Evolutionary conservation across 805 yeast species (phyloP), one percentile per base, ranked within the genome.

Genomic region (Myxozyma nipponensis): DNA sequence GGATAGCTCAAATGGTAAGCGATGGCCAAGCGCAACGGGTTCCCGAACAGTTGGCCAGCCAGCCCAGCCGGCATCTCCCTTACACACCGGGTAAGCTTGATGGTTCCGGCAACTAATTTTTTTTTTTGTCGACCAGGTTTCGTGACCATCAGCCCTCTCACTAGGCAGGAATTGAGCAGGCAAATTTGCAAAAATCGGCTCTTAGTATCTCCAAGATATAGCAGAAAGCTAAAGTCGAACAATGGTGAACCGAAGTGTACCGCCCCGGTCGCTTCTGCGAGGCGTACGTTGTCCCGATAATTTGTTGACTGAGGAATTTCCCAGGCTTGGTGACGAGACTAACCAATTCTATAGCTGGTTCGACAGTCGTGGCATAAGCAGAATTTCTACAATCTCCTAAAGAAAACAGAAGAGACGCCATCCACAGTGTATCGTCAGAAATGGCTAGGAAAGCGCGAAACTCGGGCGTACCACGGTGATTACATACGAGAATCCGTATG

Each of bases 401-500:
- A 89, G 65, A 30, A 70, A 74, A 86, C 84, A 68, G 75, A 80
- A 42, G 75, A 74, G 53, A 72, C 74, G 55, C 75, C 81, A 3
- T 78, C 78, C 69, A 80, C 95, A n/a, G 73, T 87, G 52, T 93
- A 76, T 70, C 95, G 87, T 69, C 95, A 91, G 69, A 88, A 89
- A 70, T 93, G 95, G 91, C 71, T 76, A 4, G 83, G 96, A 45
- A 91, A 93, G 68, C 84, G 81, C 65, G 96, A 90, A 65, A 83
- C 97, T 5, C 80, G 98, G 70, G 84, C 91, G 1, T 91, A 91
- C 68, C 98, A 91, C 67, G 98, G 98, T 61, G 98, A 93, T 64
- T 87, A 84, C 66, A 68, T 91, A 49, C 85, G 91, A 0, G 98
- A 93, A 67, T 72, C 79, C 18, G 80, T 90, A 65, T 86, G 89